Conservation (phyloP, 192 early-diverging fungal genomes). For the Linnemannia hyalina region DNA sequence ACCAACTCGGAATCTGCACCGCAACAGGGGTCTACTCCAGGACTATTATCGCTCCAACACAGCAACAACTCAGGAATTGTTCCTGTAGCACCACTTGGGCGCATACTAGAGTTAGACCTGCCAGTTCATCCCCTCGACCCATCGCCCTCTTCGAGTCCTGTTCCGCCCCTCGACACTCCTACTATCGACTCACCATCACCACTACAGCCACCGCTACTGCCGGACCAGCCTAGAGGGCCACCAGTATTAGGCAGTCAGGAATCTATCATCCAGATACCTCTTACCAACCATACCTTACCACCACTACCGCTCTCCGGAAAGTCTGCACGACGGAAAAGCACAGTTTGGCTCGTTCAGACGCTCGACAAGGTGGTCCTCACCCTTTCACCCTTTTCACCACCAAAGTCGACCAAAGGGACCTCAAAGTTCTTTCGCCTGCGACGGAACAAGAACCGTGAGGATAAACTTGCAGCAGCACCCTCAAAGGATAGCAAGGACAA, state of each 20-base stretch:
- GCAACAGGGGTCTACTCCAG: neutral
- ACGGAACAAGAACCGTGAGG: neutral
- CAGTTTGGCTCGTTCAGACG: neutral
- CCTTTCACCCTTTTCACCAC: neutral
- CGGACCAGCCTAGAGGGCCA: neutral
- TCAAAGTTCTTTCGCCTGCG: neutral
- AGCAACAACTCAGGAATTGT: neutral
- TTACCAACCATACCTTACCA: neutral
- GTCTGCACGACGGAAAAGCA: neutral
- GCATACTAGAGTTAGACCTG: neutral
- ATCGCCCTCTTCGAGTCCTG: neutral
- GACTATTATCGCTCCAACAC: neutral
- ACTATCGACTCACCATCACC: neutral
- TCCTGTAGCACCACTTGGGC: neutral
- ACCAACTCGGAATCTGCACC: neutral
- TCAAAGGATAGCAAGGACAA: neutral
- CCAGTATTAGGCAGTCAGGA: neutral
- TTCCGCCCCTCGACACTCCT: neutral
- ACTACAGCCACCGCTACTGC: neutral
- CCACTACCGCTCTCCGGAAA: neutral
- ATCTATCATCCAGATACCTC: neutral
- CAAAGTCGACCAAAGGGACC: neutral
- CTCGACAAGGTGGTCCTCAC: neutral
- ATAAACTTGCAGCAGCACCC: no score
- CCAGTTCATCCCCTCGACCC: neutral